Evolutionary conservation across 768 basidiomycete genomes (phyloP).

Genomic region (Cystofilobasidium ferigula): DNA sequence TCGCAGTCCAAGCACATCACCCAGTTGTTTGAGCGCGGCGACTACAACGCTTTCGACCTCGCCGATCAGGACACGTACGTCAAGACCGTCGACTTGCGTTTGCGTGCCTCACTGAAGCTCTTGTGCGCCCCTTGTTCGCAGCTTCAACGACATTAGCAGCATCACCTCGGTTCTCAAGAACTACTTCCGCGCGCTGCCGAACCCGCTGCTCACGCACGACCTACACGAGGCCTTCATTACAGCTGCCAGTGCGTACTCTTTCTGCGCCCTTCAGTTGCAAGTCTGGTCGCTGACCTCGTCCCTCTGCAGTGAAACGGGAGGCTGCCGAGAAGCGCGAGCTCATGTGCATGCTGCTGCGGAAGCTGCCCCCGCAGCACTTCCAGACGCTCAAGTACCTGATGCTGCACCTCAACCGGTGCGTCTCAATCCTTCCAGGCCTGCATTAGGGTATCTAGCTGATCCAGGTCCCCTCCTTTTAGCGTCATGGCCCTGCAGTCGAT

Average conservation of each 20-base stretch:
- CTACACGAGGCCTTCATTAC: slow-evolving; percentile 81
- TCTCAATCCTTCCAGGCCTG: slow-evolving; percentile 8
- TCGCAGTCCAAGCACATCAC: slow-evolving; percentile 86
- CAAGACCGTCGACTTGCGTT: no score
- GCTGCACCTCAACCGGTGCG: slow-evolving; percentile 76
- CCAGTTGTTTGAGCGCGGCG: slow-evolving; percentile 83
- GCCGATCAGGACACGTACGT: slow-evolving; percentile 44
- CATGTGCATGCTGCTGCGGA: slow-evolving; percentile 57
- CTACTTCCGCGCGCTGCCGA: slow-evolving; percentile 85
- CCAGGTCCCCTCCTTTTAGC: slow-evolving; percentile 30
- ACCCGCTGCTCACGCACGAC: slow-evolving; percentile 79
- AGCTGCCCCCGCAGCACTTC: slow-evolving; percentile 78
- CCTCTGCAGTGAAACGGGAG: slow-evolving; percentile 47
- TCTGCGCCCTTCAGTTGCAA: neutral
- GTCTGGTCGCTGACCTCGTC: neutral
- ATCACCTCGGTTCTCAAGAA: slow-evolving; percentile 94
- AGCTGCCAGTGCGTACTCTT: slow-evolving; percentile 48
- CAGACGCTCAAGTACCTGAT: slow-evolving; percentile 69
- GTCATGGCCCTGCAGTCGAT: slow-evolving; percentile 56
- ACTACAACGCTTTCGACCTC: slow-evolving; percentile 80
- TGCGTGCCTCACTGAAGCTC: neutral
- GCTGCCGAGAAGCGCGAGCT: slow-evolving; percentile 49
- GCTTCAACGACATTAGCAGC: slow-evolving; percentile 94
- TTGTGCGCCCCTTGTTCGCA: slow-evolving; percentile 40
- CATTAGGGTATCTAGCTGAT: slow-evolving; percentile 7